Evolutionary conservation across 208 protist genomes (phyloP).

Genomic region (Trypanosomatidae sp.): DNA sequence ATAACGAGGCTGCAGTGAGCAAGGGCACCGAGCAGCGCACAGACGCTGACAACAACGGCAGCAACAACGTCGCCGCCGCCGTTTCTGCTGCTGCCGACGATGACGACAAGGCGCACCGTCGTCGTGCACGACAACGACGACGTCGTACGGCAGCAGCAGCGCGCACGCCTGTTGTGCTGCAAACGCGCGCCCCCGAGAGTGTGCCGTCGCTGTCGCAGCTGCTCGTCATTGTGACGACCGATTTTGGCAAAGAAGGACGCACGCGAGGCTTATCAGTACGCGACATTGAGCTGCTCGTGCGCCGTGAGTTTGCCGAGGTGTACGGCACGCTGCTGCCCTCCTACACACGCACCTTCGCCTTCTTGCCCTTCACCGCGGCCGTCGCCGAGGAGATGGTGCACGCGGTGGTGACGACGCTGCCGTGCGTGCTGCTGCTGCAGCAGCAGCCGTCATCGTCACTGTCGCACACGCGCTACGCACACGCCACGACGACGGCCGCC

Average conservation of each 20-base stretch:
- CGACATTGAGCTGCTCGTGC: conserved; percentile 51
- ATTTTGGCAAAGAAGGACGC: conserved; percentile 70
- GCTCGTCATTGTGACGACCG: conserved; percentile 62
- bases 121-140: no score
- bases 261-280: conserved; percentile 38
- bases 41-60: no score
- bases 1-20: neutral
- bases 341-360: conserved; percentile 48
- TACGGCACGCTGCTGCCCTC: conserved; percentile 53
- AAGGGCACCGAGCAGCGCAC: no score
- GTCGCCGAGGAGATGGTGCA: conserved; percentile 42
- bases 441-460: neutral
- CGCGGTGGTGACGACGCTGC: conserved; percentile 21
- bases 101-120: no score
- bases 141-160: no score
- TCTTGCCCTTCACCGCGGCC: conserved; percentile 22
- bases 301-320: conserved; percentile 32
- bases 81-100: no score
- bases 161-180: no score
- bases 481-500: no score
- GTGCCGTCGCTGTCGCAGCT: conserved; percentile 31
- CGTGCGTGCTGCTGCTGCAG: conserved; percentile 31
- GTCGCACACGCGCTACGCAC: neutral
- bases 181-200: no score
- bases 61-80: no score